Percentiles rank a stretch among this genome's conserved stretches.
These are phyloP conservation scores for Collybia sp. DNA, from an alignment of 768 basidiomycete species.

Conservation along the genomic window DNA sequence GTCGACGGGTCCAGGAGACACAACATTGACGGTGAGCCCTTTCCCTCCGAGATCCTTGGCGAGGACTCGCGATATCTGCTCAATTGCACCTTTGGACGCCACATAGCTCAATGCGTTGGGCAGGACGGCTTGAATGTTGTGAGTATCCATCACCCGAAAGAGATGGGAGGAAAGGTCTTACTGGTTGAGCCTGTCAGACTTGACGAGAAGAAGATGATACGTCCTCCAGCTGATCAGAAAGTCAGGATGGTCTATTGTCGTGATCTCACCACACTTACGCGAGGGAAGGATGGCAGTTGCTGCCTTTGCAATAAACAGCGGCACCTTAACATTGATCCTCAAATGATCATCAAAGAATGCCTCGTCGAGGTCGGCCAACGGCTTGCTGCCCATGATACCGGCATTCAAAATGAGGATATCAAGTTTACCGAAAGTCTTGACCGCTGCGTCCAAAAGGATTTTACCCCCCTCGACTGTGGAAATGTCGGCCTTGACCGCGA, in stretches of 20 bases:
- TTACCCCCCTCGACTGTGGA: slow-evolving; percentile 43
- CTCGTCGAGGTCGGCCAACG: slow-evolving; percentile 47
- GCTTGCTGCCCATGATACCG: slow-evolving; percentile 48
- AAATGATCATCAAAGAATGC: slow-evolving; percentile 47
- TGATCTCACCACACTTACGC: slow-evolving; percentile 29
- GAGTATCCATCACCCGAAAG: neutral
- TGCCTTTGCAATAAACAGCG: slow-evolving; percentile 48
- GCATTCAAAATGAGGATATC: slow-evolving; percentile 61
- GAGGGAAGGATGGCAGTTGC: slow-evolving; percentile 36
- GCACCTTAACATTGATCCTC: slow-evolving; percentile 54
- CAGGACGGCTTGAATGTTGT: slow-evolving; percentile 23
- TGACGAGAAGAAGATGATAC: slow-evolving; percentile 54
- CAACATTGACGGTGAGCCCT: slow-evolving; percentile 53
- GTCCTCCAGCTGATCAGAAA: slow-evolving; percentile 36
- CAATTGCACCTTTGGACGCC: slow-evolving; percentile 55
- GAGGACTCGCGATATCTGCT: slow-evolving; percentile 52
- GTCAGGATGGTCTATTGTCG: neutral
- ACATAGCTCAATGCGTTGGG: slow-evolving; percentile 48
- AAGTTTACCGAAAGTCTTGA: slow-evolving; percentile 44
- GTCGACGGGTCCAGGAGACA: slow-evolving; percentile 53
- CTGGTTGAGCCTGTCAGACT: slow-evolving; percentile 40
- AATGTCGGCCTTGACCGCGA: slow-evolving; percentile 49
- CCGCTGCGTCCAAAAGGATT: slow-evolving; percentile 40
- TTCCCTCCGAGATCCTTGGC: slow-evolving; percentile 52
- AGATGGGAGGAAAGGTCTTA: slow-evolving; percentile 10